Base-by-base conservation (phyloP, 2,329 filamentous ascomycete species). In the Biscogniauxia mediterranea region DNA sequence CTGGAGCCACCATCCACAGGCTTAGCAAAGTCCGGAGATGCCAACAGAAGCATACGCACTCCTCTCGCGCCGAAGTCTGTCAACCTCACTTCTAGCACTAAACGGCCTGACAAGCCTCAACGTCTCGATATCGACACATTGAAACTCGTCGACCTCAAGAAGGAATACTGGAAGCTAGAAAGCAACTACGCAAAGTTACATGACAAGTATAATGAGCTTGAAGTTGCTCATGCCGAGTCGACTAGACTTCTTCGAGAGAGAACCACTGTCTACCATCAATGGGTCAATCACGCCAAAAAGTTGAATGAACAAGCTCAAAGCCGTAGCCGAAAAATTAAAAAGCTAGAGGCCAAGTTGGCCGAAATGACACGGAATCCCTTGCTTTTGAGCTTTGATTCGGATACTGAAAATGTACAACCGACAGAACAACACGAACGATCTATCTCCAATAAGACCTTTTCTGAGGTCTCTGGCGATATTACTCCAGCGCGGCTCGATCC, bases 251-350 rank as follows among this genome's bases (percentile, higher is more conserved):
- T 80, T 80, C 68, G 81, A 75, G 59, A 75, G 32, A 79, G 76
- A 64, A 76, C 77, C 54, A 79, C 78, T 26, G 73, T 76, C 1
- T 76, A 77, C 3, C 74, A 80, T 6, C 67, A 69, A 32, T 86
- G 83, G 83, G 73, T 75, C 25, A 70, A 74, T 5, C 79, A 83
- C 58, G 78, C 79, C 5, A 76, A 76, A 21, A 66, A 73, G 13
- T 69, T 85, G 19, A 74, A 81, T 56, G 71, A 71, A 55, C 64
- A 69, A 32, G 68, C 61, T 28, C 52, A 66, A 20, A 68, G 64
- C 50, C 71, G 71, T n/a, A 63, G 60, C 20, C 65, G 60, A 25
- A 81, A 76, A 61, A 74, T 85, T 11, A 74, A 75, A 53, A 72
- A 69, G 23, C 73, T 83, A 9, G 78, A 83, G 62, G 74, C 74